Percentiles rank a stretch among this genome's conserved stretches.
Evolutionary conservation across 805 yeast species (phyloP).

Genomic region (Monosporozyma yasuniensis): DNA sequence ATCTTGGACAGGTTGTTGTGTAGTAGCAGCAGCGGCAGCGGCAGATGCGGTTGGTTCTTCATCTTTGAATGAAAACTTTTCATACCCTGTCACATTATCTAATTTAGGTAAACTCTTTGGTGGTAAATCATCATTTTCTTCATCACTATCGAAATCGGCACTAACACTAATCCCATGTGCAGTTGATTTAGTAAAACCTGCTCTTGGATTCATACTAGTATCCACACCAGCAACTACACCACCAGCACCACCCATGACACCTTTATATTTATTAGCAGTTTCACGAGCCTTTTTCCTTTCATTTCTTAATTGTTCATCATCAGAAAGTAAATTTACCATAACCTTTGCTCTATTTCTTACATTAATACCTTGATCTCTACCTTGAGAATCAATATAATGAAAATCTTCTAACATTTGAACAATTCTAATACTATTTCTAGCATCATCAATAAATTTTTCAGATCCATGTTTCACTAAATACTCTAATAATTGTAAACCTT

Average conservation of each 20-base stretch:
- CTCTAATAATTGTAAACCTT: constrained; percentile 84
- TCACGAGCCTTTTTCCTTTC: constrained; percentile 90
- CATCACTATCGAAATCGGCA: constrained; percentile 39
- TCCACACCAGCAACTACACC: constrained; percentile 25
- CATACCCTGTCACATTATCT: constrained; percentile 11
- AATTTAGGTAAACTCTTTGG: constrained; percentile 21
- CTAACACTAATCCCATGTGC: constrained; percentile 28
- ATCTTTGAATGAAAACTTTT: constrained; percentile 52
- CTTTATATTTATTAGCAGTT: constrained; percentile 74
- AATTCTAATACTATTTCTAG: constrained; percentile 70
- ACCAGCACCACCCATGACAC: constrained; percentile 55
- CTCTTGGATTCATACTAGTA: constrained; percentile 21
- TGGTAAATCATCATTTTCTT: constrained; percentile 32
- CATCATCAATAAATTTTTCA: constrained; percentile 92
- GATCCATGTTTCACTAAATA: constrained; percentile 86
- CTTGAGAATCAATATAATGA: constrained; percentile 89
- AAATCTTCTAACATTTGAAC: constrained; percentile 84
- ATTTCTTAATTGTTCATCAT: constrained; percentile 63
- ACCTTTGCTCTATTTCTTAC: constrained; percentile 86
- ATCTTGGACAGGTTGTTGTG: neutral
- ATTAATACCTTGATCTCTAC: constrained; percentile 92
- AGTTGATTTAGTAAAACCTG: constrained; percentile 20
- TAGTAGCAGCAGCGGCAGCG: neutral
- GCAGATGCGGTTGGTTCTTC: constrained; percentile 17
- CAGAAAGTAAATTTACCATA: constrained; percentile 59